These are phyloP conservation scores for Isoetes engelmannii DNA, from an alignment of 83 land plant species.

Conservation along the genomic window DNA sequence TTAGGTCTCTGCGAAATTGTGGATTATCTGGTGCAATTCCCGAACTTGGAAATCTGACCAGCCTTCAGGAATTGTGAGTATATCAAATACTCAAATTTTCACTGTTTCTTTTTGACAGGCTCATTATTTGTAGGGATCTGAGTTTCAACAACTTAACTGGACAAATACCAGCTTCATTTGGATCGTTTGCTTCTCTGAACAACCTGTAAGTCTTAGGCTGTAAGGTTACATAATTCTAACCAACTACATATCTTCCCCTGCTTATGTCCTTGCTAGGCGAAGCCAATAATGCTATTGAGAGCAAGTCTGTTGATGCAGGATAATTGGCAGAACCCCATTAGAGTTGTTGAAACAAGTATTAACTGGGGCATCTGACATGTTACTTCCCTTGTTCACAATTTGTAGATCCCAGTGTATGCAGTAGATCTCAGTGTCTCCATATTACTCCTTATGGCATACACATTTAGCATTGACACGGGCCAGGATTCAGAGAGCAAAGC, in stretches of 20 bases:
- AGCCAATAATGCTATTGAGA: too few relatives aligned
- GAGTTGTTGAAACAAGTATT: too few relatives aligned
- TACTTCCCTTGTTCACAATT: too few relatives aligned
- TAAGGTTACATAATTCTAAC: too few relatives aligned
- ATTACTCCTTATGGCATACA: not conserved
- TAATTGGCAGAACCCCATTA: too few relatives aligned
- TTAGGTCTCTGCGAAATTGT: slow-evolving; percentile 1
- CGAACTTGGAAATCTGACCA: slow-evolving; percentile 5
- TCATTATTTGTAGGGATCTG: slow-evolving; percentile 13
- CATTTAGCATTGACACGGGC: too few relatives aligned
- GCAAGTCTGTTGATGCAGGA: too few relatives aligned
- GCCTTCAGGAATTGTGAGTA: not conserved
- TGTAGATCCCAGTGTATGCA: too few relatives aligned
- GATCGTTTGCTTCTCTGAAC: not conserved
- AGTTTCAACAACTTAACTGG: slow-evolving; percentile 21
- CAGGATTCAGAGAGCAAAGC: too few relatives aligned
- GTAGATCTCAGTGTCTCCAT: not conserved
- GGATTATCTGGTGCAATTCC: slow-evolving; percentile 1
- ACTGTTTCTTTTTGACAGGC: not conserved
- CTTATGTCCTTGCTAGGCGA: too few relatives aligned
- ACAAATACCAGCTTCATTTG: slow-evolving; percentile 6
- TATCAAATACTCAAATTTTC: not conserved
- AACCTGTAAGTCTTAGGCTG: not conserved
- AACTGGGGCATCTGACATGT: too few relatives aligned
- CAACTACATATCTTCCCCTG: too few relatives aligned